These are phyloP conservation scores for Borealophlyctis nickersoniae DNA, from an alignment of 192 early-diverging fungal genomes.

Conservation along the genomic window DNA sequence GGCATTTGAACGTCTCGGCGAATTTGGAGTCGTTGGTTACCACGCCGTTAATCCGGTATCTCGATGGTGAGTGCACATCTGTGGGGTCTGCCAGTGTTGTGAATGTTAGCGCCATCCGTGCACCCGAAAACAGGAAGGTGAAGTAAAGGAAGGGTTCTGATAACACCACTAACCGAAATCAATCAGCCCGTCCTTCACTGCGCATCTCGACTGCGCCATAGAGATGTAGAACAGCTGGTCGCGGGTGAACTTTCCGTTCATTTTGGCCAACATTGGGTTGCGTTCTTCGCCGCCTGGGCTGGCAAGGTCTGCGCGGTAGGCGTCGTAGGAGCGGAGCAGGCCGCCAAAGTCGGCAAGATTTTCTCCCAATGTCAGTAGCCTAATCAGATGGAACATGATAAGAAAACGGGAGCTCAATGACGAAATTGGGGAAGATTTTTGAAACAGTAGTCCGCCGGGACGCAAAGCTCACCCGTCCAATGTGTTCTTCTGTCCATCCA, in stretches of 20 bases:
- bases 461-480: slow-evolving; percentile 60
- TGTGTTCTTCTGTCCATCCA: slow-evolving; percentile 32
- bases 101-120: too few relatives aligned
- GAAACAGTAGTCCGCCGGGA: too few relatives aligned
- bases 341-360: slow-evolving; percentile 73
- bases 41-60: slow-evolving; percentile 67
- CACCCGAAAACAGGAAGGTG: too few relatives aligned
- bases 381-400: too few relatives aligned
- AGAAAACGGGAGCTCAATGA: too few relatives aligned
- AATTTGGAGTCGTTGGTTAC: slow-evolving; percentile 64
- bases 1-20: slow-evolving; percentile 65
- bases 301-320: slow-evolving; percentile 25
- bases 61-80: slow-evolving; percentile 63
- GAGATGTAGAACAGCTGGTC: slow-evolving; percentile 50
- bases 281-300: slow-evolving; percentile 14
- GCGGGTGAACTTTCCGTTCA: slow-evolving; percentile 26
- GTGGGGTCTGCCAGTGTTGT: too few relatives aligned
- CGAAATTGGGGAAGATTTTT: too few relatives aligned
- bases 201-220: slow-evolving; percentile 29
- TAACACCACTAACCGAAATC: too few relatives aligned
- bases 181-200: too few relatives aligned
- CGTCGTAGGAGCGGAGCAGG: slow-evolving; percentile 37
- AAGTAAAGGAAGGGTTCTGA: too few relatives aligned
- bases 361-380: slow-evolving; percentile 48
- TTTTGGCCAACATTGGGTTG: slow-evolving; percentile 34